Base-by-base conservation (phyloP, 2,329 filamentous ascomycete species). In the Ilyonectria robusta region DNA sequence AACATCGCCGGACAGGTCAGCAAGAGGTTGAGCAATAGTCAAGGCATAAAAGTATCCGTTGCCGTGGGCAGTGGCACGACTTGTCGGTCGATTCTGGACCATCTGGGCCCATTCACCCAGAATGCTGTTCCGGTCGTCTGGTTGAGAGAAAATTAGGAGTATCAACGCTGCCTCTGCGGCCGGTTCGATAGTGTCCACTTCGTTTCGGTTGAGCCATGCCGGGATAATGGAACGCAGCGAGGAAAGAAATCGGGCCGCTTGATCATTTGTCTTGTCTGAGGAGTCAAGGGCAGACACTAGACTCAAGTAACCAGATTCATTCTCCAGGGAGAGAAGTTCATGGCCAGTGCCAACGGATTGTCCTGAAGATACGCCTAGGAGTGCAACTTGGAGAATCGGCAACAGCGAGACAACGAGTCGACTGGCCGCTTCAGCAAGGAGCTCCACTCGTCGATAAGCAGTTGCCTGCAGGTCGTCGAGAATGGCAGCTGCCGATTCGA, bases 381-480 rank as follows among this genome's bases (percentile, higher is more conserved):
- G 61, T 3, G 76, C 75, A n/a, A 80, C 72, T 62, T 87, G 82
- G 2, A 89, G 73, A 1, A 86, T 61, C 0, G 88, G 87, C 10
- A 85, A 78, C 0, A 82, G 78, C 5, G 89, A 85, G 7, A 87
- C 82, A 11, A 92, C 82, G 1, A 93, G 82, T n/a, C 82, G 83
- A 71, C 88, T 86, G 15, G 85, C 84, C 0, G 89, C 88, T 72
- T 92, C 89, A 29, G 89, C 88, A 4, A 92, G 84, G 23, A 93
- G 83, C 64, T 93, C 91, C 0, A 89, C 89, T 26, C 88, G 87
- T 19, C 92, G 84, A 69, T 86, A 87, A 2, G 81, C 81, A 0
- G 81, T 83, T 0, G 76, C 75, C 50, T 80, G 78, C 50, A 83
- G 80, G 53, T 84, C 80, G 23, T 78, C 72, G 13, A 90, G 74